Base-by-base conservation (phyloP, 1,284 basidiomycete genomes). In the Singerocomus inundabilis region DNA sequence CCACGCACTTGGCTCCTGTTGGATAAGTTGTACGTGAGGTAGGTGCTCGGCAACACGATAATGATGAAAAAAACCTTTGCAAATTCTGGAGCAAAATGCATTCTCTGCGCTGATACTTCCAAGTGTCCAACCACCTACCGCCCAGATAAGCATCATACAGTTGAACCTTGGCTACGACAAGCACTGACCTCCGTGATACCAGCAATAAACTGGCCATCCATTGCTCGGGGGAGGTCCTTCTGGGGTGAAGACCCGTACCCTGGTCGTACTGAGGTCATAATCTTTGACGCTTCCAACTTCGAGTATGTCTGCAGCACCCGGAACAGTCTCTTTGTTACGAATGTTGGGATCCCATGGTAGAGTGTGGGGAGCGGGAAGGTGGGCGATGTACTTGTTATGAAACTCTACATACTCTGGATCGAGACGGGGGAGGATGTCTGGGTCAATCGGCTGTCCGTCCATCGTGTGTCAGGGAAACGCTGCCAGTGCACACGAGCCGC, bases 141-240 rank as follows among this genome's bases (percentile, higher is more conserved):
- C 24, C 21, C 46, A 46, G 12, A 36, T 53, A 32, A 59, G 43
- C 5, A 40, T n/a, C 25, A 29, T 16, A 3, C 18, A 11, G 21
- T 26, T 28, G 29, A 4, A 34, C 3, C 6, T 38, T n/a, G 8
- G 6, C 26, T 34, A 6, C 18, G 32, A 29, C 16, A 33, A 21
- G 21, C 10, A 53, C 52, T 62, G 53, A 72, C 76, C 74, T 46
- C 77, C 75, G 50, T 79, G 77, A 56, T 74, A 75, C 64, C 70
- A 78, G 36, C 76, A 61, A 49, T 78, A 72, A 5, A 72, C 72
- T 5, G 78, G 78, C 78, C 78, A 79, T 24, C 77, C 77, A 9
- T 53, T 59, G 8, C 44, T 53, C 1, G 67, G 59, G 5, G 66
- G 53, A 43, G 43, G 47, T n/a, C 71, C 70, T 40, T 76, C 73